A percentile compares a stretch with the other conserved stretches of the same genome.
Evolutionary conservation across 306 rosid genomes (phyloP).

Genomic region (Lathyrus sativus): DNA sequence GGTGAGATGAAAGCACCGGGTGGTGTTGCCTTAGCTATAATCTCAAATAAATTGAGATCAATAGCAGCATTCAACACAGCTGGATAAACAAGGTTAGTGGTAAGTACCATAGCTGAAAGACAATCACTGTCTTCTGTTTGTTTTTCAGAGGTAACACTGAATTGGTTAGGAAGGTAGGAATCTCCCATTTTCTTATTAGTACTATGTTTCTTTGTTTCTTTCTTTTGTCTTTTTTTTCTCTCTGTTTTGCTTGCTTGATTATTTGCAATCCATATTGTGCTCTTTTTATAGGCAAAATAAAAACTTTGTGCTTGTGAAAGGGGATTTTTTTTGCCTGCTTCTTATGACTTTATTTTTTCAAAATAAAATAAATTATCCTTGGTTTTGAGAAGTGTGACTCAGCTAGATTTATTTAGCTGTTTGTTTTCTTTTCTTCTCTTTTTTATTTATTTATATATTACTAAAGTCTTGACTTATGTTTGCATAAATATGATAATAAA

Average conservation of each 20-base stretch:
- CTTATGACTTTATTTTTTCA: no score
- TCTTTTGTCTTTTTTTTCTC: neutral
- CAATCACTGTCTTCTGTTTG: conserved; percentile 22
- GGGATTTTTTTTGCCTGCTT: no score
- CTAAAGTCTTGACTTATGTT: no score
- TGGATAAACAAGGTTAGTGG: neutral
- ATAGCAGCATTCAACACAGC: neutral
- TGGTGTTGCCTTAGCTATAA: no score
- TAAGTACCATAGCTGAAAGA: conserved; percentile 10
- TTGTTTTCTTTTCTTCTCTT: no score
- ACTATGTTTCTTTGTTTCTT: neutral
- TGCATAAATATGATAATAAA: no score
- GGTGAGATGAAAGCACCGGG: no score
- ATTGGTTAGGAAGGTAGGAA: neutral
- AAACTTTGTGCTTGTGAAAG: neutral
- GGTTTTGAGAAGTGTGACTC: no score
- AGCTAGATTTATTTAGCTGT: no score
- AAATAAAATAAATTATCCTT: no score
- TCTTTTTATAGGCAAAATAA: conserved; percentile 1
- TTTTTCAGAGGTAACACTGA: neutral
- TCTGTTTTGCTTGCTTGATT: neutral
- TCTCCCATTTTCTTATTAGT: neutral
- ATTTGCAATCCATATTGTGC: neutral
- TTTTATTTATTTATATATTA: no score
- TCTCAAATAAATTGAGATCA: no score